Evolutionary conservation across 331 rosid species (phyloP).

Genomic region (Acacia concinna): DNA sequence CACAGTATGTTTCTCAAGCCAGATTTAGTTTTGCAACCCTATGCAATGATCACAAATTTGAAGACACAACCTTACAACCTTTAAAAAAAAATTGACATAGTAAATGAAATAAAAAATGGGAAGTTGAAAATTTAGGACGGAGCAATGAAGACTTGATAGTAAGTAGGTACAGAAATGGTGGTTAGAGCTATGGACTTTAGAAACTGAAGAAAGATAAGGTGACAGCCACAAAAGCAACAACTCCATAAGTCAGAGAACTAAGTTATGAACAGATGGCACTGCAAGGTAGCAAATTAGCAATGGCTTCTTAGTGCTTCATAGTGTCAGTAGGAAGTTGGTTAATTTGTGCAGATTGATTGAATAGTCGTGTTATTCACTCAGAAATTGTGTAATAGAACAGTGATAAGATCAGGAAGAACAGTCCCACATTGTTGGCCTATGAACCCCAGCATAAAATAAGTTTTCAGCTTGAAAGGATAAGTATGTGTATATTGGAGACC

Average conservation of each 20-base stretch:
- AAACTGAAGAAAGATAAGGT: background rate
- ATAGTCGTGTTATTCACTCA: background rate
- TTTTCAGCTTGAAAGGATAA: background rate
- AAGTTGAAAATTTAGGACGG: background rate
- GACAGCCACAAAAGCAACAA: background rate
- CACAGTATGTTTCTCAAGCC: slow-evolving; percentile 79
- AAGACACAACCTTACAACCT: slow-evolving; percentile 1
- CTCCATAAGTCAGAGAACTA: background rate
- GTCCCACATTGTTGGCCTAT: background rate
- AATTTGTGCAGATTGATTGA: background rate
- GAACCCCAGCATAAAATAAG: background rate
- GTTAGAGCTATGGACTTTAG: background rate
- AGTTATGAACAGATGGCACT: background rate
- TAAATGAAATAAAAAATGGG: background rate
- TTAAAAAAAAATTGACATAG: slow-evolving; percentile 20
- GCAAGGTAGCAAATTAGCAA: background rate
- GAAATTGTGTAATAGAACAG: background rate
- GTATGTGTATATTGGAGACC: background rate
- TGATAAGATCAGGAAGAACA: background rate
- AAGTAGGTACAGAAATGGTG: background rate
- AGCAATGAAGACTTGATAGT: background rate
- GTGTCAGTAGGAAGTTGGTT: background rate
- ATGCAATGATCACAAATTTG: slow-evolving; percentile 27
- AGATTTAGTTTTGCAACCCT: slow-evolving; percentile 72
- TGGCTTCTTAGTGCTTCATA: background rate